Percentiles rank a stretch among this genome's conserved stretches.
phyloP scores from a whole-genome alignment of 2,329 filamentous ascomycete genomes.

The Calonectria naviculata region DNA sequence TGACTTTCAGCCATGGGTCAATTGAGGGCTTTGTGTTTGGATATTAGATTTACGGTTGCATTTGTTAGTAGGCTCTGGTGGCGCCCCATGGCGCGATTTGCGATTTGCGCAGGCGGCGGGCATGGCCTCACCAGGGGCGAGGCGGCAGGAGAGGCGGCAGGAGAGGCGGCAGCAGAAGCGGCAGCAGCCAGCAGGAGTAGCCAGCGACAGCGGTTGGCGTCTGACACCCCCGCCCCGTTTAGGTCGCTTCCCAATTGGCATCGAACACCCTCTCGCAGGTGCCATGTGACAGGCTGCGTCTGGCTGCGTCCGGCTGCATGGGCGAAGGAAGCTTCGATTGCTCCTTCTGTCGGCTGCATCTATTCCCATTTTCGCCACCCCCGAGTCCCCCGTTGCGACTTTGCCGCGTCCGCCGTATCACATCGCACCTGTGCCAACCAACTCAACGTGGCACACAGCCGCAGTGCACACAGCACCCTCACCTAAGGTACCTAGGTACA shows the following conservation, averaged over 20 bases:
- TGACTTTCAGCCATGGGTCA: not conserved
- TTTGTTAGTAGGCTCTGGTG: not conserved
- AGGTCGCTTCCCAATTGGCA: not conserved
- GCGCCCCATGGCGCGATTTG: not conserved
- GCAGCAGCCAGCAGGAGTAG: not conserved
- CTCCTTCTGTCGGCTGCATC: not conserved
- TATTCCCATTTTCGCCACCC: not conserved
- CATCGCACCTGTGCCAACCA: not conserved
- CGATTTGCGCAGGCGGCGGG: not conserved
- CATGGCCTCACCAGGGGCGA: not conserved
- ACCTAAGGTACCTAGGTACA: not conserved
- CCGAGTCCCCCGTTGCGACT: not conserved
- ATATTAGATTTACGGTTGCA: not conserved
- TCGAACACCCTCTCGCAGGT: conserved; percentile 5
- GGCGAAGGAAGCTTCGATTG: not conserved
- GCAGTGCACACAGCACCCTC: no score
- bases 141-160: not conserved
- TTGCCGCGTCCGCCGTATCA: not conserved
- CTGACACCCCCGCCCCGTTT: not conserved
- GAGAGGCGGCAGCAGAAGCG: not conserved
- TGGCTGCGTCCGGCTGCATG: not conserved
- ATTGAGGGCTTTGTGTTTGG: not conserved
- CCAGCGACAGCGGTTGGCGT: not conserved
- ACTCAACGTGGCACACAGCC: not conserved
- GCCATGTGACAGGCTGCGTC: not conserved